Evolutionary conservation across 768 basidiomycete genomes (phyloP).

Genomic region (Suillus subluteus): DNA sequence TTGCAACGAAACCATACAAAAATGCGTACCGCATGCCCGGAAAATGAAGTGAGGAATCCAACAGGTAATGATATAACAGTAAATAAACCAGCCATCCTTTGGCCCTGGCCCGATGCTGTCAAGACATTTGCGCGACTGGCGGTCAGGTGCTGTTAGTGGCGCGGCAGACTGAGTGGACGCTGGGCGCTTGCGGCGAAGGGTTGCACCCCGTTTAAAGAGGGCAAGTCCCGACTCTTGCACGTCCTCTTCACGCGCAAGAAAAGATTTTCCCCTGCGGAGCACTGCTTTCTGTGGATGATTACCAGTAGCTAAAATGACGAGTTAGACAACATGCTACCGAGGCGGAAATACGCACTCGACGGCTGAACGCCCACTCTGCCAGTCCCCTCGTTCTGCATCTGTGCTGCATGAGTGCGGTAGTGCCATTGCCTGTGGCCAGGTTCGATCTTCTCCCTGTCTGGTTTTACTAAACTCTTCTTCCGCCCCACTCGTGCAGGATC

Average conservation of each 20-base stretch:
- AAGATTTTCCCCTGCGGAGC: conserved; percentile 84
- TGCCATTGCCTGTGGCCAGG: conserved; percentile 94
- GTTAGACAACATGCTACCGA: conserved; percentile 1
- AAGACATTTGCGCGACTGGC: conserved; percentile 55
- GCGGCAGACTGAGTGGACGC: conserved; percentile 45
- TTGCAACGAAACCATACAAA: conserved; percentile 4
- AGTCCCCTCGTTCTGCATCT: conserved; percentile 70
- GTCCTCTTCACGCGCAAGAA: conserved; percentile 90
- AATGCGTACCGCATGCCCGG: conserved; percentile 68
- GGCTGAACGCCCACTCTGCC: conserved; percentile 72
- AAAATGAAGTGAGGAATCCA: conserved; percentile 83
- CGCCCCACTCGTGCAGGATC: conserved; percentile 62
- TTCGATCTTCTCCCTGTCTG: conserved; percentile 96
- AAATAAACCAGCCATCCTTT: conserved; percentile 93
- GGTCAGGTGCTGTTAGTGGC: conserved; percentile 39
- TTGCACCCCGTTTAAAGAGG: conserved; percentile 87
- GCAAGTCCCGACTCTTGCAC: conserved; percentile 88
- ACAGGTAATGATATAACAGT: conserved; percentile 83
- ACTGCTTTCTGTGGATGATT: conserved; percentile 62
- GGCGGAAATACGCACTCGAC: conserved; percentile 63
- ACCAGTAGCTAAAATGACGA: conserved; percentile 62
- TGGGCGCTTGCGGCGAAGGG: conserved; percentile 71
- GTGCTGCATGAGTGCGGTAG: conserved; percentile 86
- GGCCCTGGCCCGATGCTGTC: conserved; percentile 84
- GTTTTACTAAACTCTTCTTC: conserved; percentile 91